Base-by-base conservation (phyloP, 2,329 filamentous ascomycete species). In the Aspergillus carbonarius region DNA sequence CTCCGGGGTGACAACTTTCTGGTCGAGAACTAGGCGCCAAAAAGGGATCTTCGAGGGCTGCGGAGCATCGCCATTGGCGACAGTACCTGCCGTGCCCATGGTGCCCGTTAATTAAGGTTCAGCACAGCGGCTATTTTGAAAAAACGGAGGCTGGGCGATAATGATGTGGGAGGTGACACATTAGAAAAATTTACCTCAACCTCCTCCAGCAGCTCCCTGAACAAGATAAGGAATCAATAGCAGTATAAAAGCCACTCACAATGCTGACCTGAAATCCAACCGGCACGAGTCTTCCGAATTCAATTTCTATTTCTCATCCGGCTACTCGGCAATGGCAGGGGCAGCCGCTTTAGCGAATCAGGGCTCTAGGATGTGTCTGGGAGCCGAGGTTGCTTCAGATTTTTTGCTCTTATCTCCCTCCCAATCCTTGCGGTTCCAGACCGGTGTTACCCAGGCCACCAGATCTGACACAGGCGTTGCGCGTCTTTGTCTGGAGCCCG, bases 1-100 rank as follows among this genome's bases (percentile, higher is more conserved):
- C 53, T 74, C 73, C 50, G 72, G 72, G 9, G 73, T 75, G 47
- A 75, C 64, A 8, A 66, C 69, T 15, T 71, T 72, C 7, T 72
- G 71, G 35, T 74, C 66, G 32, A 64, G 40, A 7, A 75, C 63
- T 25, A 72, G 57, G 46, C 72, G 71, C 70, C 70, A 75, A 61
- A 69, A 75, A n/a, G 72, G 71, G 42, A 75, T 66, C 35, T 69
- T 72, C 46, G 54, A 56, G 54, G 34, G 44, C n/a, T n/a, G 44
- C 15, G 44, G 44, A 48, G 44, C 44, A n/a, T 30, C 44, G 27
- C 44, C 44, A 17, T 48, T 48, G 25, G 44, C 44, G 44, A 30
- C 44, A 17, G 44, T 48, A 10, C 25, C 44, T 27, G 44, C 23
- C 42, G 23, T 17, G 23, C 42, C 44, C 44, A 48, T 48, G 27